These are phyloP conservation scores for Artomyces pyxidatus DNA, from an alignment of 768 basidiomycete genomes.

Conservation along the genomic window DNA sequence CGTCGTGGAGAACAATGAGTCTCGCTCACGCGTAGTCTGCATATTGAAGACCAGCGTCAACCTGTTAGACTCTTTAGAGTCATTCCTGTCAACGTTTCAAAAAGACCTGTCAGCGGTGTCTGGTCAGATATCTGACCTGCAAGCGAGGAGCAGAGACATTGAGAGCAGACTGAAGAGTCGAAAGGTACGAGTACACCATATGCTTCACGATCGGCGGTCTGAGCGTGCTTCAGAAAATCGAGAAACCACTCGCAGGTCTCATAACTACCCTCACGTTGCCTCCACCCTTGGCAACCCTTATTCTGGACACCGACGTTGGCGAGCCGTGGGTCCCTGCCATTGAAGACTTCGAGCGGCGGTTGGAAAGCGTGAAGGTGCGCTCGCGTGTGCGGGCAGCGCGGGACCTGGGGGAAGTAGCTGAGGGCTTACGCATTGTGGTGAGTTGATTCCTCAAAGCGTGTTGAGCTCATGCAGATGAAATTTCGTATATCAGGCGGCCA, in stretches of 20 bases:
- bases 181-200: conserved; percentile 46
- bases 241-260: conserved; percentile 77
- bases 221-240: conserved; percentile 57
- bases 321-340: conserved; percentile 86
- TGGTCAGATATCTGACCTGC: conserved; percentile 92
- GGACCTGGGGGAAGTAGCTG: conserved; percentile 74
- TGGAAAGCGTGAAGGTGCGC: conserved; percentile 61
- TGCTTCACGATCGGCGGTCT: background rate
- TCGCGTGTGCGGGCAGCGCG: conserved; percentile 81
- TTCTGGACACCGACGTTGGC: conserved; percentile 79
- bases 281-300: conserved; percentile 62
- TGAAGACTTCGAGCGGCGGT: conserved; percentile 67
- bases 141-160: conserved; percentile 83
- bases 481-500: conserved; percentile 55
- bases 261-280: conserved; percentile 77
- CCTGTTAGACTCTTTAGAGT: conserved; percentile 80
- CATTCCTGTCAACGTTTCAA: conserved; percentile 93
- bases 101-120: conserved; percentile 91
- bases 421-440: conserved; percentile 86
- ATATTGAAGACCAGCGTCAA: conserved; percentile 89
- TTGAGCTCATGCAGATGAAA: background rate
- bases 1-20: background rate
- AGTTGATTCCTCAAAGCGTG: conserved; percentile 21
- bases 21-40: background rate
- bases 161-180: conserved; percentile 81